Conservation (phyloP, 164 flowering plant genomes). For the Aristolochia californica region DNA sequence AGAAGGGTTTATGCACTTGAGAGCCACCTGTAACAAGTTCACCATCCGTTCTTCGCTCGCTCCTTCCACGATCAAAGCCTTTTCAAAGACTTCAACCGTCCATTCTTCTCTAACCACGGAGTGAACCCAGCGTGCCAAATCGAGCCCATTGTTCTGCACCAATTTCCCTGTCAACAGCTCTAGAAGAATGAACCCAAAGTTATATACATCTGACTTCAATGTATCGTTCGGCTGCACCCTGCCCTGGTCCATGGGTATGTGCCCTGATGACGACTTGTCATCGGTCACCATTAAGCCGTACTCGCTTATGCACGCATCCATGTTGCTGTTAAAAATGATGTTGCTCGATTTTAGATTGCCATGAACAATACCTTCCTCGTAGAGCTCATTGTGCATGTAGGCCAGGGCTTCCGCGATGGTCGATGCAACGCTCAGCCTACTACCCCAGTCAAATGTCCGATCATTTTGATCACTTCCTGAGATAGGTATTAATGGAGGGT, state of each 20-base stretch:
- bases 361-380: constrained; percentile 37
- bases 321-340: constrained; percentile 36
- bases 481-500: too few species aligned
- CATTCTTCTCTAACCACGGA: constrained; percentile 58
- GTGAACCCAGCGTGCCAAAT: constrained; percentile 52
- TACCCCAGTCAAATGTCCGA: constrained; percentile 40
- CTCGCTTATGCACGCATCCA: constrained; percentile 53
- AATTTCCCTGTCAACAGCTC: constrained; percentile 60
- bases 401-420: constrained; percentile 36
- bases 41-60: constrained; percentile 63
- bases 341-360: constrained; percentile 68
- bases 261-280: constrained; percentile 15
- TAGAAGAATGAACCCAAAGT: constrained; percentile 52
- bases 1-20: constrained; percentile 42
- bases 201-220: constrained; percentile 36
- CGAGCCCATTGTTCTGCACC: constrained; percentile 36
- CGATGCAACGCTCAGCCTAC: constrained; percentile 42
- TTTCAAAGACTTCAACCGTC: constrained; percentile 65
- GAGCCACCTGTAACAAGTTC: constrained; percentile 47
- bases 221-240: neutral
- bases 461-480: constrained; percentile 37
- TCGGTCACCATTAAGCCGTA: constrained; percentile 41
- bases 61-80: constrained; percentile 29
- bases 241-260: constrained; percentile 4
- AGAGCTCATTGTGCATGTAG: constrained; percentile 40